Evolutionary conservation across 2,329 filamentous ascomycete genomes (phyloP), one percentile per base, ranked within the genome.

Genomic region (Capronia americana): DNA sequence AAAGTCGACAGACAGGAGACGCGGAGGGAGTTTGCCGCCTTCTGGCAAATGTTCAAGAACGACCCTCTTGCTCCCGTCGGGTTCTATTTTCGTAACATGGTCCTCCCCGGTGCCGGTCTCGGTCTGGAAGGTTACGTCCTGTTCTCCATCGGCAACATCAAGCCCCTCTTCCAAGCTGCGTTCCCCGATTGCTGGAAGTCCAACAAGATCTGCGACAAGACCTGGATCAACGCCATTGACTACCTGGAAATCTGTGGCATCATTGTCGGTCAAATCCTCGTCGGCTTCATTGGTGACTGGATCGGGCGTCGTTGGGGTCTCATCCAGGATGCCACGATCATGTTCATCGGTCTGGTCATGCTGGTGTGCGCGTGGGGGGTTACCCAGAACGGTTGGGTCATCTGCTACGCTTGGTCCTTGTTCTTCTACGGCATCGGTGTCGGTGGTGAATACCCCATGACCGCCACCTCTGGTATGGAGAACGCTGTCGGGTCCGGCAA

Each of bases 181-280:
- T 98, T 94, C 85, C 86, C 88, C 0, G 73, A 81, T 3, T 98
- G 94, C 83, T 98, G 94, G 94, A 83, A 82, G 12, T 81, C 83
- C 26, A 76, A 85, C 67, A 78, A 83, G 2, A 88, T 86, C 30
- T 98, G 94, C 82, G 86, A 87, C 75, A 79, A 86, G 72, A 91
- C 92, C 71, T 97, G 94, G 94, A 81, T 94, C 41, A 86, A 90
- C 68, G 87, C 92, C 50, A 88, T 98, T 51, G 92, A 93, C 26
- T 97, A 97, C 75, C 88, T 98, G 57, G 94, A 98, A 77, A 93
- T 97, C 73, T 86, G 90, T 73, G 94, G 94, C 81, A 98, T 98
- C 80, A 98, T 98, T 82, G 87, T 94, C 70, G 94, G 93, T 73
- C 94, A 98, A 81, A 88, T 96, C 61, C 82, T 90, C 30, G 93